Base-by-base conservation (phyloP, 192 early-diverging fungal genomes). In the Coemansia sp. region DNA sequence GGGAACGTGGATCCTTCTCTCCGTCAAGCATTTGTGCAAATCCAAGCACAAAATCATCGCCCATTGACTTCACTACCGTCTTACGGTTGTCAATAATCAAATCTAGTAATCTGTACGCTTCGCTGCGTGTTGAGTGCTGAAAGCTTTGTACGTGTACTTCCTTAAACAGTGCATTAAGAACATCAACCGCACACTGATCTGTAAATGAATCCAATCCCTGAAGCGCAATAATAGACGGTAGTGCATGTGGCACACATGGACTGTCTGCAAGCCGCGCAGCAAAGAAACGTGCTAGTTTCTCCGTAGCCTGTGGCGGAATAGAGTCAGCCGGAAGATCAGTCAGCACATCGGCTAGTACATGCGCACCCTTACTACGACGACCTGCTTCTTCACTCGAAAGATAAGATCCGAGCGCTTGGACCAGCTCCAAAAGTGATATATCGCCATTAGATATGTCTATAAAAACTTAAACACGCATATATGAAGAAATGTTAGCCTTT, bases 1-100 rank as follows among this genome's bases (percentile, higher is more conserved):
- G 82, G 70, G 98, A 95, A 29, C 98, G 82, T 14, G 98, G 98
- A 75, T 99, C 98, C 85, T 99, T 99, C 77, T 99, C 98, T 24
- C 95, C 95, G 76, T 99, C 98, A 82, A 98, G 84, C 21, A 84
- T 72, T 69, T 94, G 87, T 22, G 92, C 91, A 74, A 93, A 97
- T 25, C 91, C 94, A 61, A 83, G 81, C 10, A 95, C 83, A 82
- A 95, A 93, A 21, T 87, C 87, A 20, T 84, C 74, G 54, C 85
- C 88, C 58, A 94, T 85, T 21, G 81, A 39, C 60, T 84, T 71
- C n/a, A 94, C 79, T 19, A 85, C 90, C 85, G 68, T 39, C 17
- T 78, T 59, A 64, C 85, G 54, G 29, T 57, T 82, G n/a, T 82
- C 72, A 23, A 98, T 70, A 9, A 92, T 74, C 8, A 71, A 60